phyloP scores from a whole-genome alignment of 176 grass and related monocot genomes.

The Carex scoparia region DNA sequence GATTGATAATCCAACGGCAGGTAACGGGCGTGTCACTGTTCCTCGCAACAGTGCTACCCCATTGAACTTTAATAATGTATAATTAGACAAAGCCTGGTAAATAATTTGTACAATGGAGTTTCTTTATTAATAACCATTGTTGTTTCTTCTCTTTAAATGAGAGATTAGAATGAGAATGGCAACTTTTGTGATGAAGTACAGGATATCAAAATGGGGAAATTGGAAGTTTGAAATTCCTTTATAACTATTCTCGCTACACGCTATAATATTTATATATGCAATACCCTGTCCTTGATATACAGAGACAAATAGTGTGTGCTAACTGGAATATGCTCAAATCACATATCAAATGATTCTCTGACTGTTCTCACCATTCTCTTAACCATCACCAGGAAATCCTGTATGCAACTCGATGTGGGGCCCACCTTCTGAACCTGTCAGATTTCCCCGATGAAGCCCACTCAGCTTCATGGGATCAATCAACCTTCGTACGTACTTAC shows the following conservation, averaged over 20 bases:
- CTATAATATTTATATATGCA: not conserved
- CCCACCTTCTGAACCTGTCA: slow-evolving; percentile 75
- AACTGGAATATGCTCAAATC: not conserved
- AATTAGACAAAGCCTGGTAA: not conserved
- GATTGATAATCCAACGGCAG: too few species aligned
- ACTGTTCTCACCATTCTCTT: not conserved
- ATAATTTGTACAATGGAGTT: not conserved
- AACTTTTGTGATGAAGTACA: not conserved
- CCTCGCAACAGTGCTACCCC: too few species aligned
- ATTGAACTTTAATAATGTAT: too few species aligned
- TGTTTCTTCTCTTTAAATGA: too few species aligned
- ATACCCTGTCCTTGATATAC: not conserved
- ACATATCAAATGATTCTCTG: not conserved
- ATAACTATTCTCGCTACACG: not conserved
- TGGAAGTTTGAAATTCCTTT: not conserved
- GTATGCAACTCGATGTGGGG: slow-evolving; percentile 62
- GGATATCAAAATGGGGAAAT: not conserved
- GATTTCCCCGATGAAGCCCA: slow-evolving; percentile 63
- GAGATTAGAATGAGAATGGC: not conserved
- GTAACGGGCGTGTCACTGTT: too few species aligned
- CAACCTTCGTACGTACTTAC: slow-evolving; percentile 69
- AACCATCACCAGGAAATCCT: slow-evolving; percentile 48
- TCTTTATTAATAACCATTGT: not conserved
- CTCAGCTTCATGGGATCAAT: slow-evolving; percentile 66
- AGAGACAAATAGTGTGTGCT: not conserved